These are phyloP conservation scores for Torulaspora indica DNA, from an alignment of 805 yeast genomes.

Conservation along the genomic window DNA sequence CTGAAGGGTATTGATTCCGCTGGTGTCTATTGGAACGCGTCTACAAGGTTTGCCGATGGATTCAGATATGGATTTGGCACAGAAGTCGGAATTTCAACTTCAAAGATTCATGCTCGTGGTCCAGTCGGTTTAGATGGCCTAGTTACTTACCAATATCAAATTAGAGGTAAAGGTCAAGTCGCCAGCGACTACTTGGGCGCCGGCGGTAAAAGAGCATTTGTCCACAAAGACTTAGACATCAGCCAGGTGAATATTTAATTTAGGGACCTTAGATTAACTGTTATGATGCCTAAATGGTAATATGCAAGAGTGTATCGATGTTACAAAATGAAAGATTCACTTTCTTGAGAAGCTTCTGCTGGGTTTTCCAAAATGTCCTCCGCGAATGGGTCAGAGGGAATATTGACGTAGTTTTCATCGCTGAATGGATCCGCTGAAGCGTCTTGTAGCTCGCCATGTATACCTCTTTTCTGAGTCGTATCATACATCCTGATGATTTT, in stretches of 20 bases:
- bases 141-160: slow-evolving; percentile 90
- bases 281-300: background rate
- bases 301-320: slow-evolving; percentile 1
- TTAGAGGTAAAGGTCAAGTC: slow-evolving; percentile 88
- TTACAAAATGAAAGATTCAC: slow-evolving; percentile 7
- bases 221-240: slow-evolving; percentile 59
- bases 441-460: slow-evolving; percentile 56
- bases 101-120: slow-evolving; percentile 96
- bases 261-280: background rate
- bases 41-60: slow-evolving; percentile 97
- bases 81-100: slow-evolving; percentile 96
- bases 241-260: slow-evolving; percentile 29
- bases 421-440: slow-evolving; percentile 36
- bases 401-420: slow-evolving; percentile 19
- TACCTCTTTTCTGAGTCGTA: slow-evolving; percentile 79
- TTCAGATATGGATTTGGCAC: slow-evolving; percentile 98
- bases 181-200: slow-evolving; percentile 91
- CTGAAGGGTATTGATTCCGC: slow-evolving; percentile 86
- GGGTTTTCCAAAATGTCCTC: slow-evolving; percentile 10
- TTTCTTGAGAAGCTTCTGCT: slow-evolving; percentile 3
- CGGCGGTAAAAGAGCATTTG: slow-evolving; percentile 76
- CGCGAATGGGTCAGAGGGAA: slow-evolving; percentile 16
- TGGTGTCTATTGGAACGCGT: slow-evolving; percentile 96
- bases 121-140: slow-evolving; percentile 98
- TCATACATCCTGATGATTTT: slow-evolving; percentile 89